Conservation (phyloP, 2,329 filamentous ascomycete species). For the Sporothrix dimorphospora region DNA sequence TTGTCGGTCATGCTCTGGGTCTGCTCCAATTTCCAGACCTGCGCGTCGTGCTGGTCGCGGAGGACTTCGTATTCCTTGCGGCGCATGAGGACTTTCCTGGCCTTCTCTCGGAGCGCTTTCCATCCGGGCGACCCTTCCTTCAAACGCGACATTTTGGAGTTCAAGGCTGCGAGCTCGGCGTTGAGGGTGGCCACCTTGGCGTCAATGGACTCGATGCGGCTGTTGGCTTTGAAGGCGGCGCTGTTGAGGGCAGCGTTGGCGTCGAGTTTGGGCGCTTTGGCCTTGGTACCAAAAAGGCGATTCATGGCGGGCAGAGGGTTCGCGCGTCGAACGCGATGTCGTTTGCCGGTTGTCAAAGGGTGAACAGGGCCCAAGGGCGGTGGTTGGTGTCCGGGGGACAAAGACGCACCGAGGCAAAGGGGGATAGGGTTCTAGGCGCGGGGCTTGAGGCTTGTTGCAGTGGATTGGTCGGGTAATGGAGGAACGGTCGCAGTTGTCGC, state of each 20-base stretch:
- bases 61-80: conserved; percentile 93
- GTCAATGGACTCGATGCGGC: conserved; percentile 82
- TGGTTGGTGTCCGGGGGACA: not conserved
- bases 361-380: not conserved
- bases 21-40: conserved; percentile 99
- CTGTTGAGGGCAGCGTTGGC: conserved; percentile 64
- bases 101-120: conserved; percentile 88
- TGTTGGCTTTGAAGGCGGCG: conserved; percentile 85
- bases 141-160: conserved; percentile 86
- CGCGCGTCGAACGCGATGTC: not conserved
- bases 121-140: conserved; percentile 88
- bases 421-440: not conserved
- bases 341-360: too few species aligned
- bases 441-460: not conserved
- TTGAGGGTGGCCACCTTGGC: conserved; percentile 93
- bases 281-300: conserved; percentile 80
- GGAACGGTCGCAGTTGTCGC: not conserved
- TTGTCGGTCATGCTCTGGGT: conserved; percentile 99
- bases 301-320: conserved; percentile 66
- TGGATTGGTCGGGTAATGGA: not conserved
- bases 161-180: conserved; percentile 85
- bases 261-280: conserved; percentile 78
- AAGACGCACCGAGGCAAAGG: not conserved
- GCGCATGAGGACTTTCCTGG: conserved; percentile 89
- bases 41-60: conserved; percentile 88